Evolutionary conservation across 2,329 filamentous ascomycete genomes (phyloP), one percentile per base, ranked within the genome.

Genomic region (Penicillium sp.): DNA sequence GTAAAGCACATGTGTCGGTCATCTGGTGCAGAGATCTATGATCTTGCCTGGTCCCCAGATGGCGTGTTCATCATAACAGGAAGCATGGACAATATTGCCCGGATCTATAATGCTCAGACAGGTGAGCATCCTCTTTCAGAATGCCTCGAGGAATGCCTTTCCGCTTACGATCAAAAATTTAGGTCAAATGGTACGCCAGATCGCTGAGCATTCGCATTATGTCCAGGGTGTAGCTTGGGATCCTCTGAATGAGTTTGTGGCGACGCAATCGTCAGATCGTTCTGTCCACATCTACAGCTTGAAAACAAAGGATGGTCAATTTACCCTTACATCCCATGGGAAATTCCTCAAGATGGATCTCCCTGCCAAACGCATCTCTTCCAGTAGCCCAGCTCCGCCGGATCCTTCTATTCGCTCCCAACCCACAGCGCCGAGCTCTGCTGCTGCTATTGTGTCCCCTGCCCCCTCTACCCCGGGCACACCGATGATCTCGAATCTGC

Each of bases 151-250:
- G n/a, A n/a, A n/a, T n/a, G n/a, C n/a, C n/a, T n/a, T n/a, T n/a
- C n/a, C n/a, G n/a, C n/a, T 59, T 41, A 33, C 17, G 29, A 17
- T 40, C 7, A 8, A 31, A 17, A 17, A 29, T 15, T n/a, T 28
- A 81, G 78, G 79, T n/a, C 74, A 77, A 68, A 77, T 90, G 57
- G 85, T 96, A 51, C 85, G 91, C 52, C 91, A 96, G 68, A 95
- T 97, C 57, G 91, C 91, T 45, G 91, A 97, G 68, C 91, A 97
- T 71, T 95, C 88, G 63, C 93, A 98, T 69, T 98, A 96, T 68
- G 93, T 98, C 17, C 93, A 98, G 72, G 93, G 93, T 43, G 93
- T 98, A 7, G 87, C 93, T 4, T 98, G 93, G 93, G 93, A 98
- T 72, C 93, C 93, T 22, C 73, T 96, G 49, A 97, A 97, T 71